These are phyloP conservation scores for Candida multigemmis DNA, from an alignment of 805 yeast genomes.

Conservation along the genomic window DNA sequence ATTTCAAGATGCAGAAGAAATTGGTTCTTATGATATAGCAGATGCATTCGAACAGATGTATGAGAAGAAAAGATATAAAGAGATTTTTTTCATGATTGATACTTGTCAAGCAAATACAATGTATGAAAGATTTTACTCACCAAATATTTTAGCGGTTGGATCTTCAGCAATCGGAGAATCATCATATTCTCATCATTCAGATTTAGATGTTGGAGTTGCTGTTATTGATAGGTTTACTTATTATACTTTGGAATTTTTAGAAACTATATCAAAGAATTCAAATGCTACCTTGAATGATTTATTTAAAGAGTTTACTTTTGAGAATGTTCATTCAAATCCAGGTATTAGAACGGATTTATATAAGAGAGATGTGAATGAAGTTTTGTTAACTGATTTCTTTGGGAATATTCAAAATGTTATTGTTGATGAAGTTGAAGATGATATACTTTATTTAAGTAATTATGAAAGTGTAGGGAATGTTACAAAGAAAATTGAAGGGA, in stretches of 20 bases:
- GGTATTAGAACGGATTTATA: constrained; percentile 86
- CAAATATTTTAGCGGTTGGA: constrained; percentile 88
- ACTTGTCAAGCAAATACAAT: constrained; percentile 98
- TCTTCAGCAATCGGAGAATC: constrained; percentile 82
- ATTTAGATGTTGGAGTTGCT: constrained; percentile 92
- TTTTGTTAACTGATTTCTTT: constrained; percentile 83
- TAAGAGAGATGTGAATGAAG: constrained; percentile 55
- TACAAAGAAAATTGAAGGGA: too few relatives aligned
- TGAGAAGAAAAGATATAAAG: constrained; percentile 91
- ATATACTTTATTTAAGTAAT: constrained; percentile 16
- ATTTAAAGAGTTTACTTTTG: constrained; percentile 77
- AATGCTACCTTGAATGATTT: constrained; percentile 70
- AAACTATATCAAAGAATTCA: constrained; percentile 69
- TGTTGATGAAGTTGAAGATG: constrained; percentile 48
- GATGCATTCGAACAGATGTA: constrained; percentile 97
- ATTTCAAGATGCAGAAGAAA: constrained; percentile 97
- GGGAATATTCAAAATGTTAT: constrained; percentile 83
- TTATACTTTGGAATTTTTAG: constrained; percentile 81
- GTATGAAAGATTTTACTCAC: constrained; percentile 88
- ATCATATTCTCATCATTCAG: constrained; percentile 93
- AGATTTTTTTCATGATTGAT: constrained; percentile 94
- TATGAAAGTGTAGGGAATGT: too few relatives aligned
- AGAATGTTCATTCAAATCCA: constrained; percentile 81
- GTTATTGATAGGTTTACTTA: constrained; percentile 96
- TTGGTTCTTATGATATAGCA: constrained; percentile 90